Percentiles rank a stretch among this genome's conserved stretches.
These are phyloP conservation scores for Annulohypoxylon maeteangense DNA, from an alignment of 495 filamentous ascomycete genomes.

Conservation along the genomic window DNA sequence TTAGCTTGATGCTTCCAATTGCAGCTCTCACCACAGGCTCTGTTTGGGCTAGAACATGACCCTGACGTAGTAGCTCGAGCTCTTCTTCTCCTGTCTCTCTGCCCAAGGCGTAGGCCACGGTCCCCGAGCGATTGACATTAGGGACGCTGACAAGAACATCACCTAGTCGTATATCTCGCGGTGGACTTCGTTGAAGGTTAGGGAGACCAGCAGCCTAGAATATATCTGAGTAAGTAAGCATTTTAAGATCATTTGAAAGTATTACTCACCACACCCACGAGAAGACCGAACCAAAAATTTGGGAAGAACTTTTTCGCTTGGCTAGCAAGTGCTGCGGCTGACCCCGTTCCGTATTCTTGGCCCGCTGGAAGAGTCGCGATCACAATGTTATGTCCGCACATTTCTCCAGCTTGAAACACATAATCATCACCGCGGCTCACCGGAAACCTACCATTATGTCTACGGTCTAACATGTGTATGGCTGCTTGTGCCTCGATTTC, in stretches of 20 bases:
- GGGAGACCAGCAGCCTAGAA: conserved; percentile 18
- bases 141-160: conserved; percentile 51
- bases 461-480: conserved; percentile 40
- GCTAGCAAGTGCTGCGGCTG: conserved; percentile 52
- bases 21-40: conserved; percentile 41
- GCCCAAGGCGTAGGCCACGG: conserved; percentile 48
- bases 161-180: conserved; percentile 54
- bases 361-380: conserved; percentile 52
- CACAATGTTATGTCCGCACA: conserved; percentile 56
- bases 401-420: conserved; percentile 47
- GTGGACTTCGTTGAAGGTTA: conserved; percentile 34
- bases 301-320: conserved; percentile 54
- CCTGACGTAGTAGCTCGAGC: conserved; percentile 37
- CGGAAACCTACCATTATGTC: conserved; percentile 24
- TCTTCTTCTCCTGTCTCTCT: conserved; percentile 35
- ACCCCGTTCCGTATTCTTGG: conserved; percentile 50
- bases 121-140: conserved; percentile 23
- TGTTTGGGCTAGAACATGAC: conserved; percentile 39
- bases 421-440: conserved; percentile 50
- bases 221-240: background rate
- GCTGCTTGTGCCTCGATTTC: conserved; percentile 48
- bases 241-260: background rate
- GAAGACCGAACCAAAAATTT: conserved; percentile 52
- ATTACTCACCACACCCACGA: conserved; percentile 51
- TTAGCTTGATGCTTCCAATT: conserved; percentile 38